phyloP scores from a whole-genome alignment of 2,329 filamentous ascomycete genomes.

The Cytospora schulzeri region DNA sequence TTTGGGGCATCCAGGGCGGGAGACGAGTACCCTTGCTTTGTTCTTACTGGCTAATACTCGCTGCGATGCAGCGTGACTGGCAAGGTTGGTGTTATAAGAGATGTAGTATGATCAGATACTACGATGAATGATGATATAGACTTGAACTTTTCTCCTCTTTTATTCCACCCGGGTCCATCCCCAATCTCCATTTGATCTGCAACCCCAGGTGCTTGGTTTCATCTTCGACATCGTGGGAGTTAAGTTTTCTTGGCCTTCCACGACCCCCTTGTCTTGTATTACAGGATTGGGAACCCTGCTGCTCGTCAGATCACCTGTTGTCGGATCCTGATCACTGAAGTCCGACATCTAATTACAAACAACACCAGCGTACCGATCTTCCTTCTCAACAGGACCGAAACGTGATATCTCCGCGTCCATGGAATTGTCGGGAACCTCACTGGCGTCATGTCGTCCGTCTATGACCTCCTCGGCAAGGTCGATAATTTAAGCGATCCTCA shows the following conservation, averaged over 20 bases:
- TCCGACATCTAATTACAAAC: no score
- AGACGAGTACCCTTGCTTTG: not conserved
- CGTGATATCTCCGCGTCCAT: constrained; percentile 7
- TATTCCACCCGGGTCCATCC: not conserved
- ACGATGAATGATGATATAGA: not conserved
- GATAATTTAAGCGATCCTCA: constrained; percentile 29
- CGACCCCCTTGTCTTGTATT: no score
- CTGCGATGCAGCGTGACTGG: no score
- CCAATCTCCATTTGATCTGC: not conserved
- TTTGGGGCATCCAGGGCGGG: not conserved
- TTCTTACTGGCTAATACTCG: not conserved
- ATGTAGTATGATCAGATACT: no score
- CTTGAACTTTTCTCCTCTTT: not conserved
- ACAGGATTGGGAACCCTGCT: no score
- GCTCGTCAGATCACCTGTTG: no score
- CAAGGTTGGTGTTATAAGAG: not conserved
- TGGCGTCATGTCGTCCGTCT: constrained; percentile 26
- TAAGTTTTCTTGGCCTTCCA: no score
- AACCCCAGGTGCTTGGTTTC: no score
- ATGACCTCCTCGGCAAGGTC: constrained; percentile 28
- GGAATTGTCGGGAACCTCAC: constrained; percentile 5
- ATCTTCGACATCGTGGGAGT: no score
- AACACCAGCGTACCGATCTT: not conserved
- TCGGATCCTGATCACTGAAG: no score
- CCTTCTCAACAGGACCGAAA: not conserved